These are phyloP conservation scores for Solanum corneliomulleri DNA, from an alignment of 257 asterid genomes.

Conservation along the genomic window DNA sequence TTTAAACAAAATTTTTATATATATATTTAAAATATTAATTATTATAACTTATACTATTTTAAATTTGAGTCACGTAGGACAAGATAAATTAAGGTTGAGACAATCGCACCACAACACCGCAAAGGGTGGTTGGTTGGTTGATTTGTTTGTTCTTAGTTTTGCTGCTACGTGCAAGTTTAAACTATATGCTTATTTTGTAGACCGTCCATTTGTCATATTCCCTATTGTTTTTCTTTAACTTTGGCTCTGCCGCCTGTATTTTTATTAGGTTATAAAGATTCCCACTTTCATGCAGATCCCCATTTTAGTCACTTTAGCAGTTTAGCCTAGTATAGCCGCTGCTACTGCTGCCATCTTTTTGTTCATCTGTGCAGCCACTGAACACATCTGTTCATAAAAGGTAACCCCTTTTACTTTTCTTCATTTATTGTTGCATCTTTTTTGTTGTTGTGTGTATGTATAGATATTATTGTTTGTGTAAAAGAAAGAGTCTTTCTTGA, in stretches of 20 bases:
- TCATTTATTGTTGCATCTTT: neutral
- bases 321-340: neutral
- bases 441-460: neutral
- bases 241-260: neutral
- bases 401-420: neutral
- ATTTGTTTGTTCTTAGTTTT: neutral
- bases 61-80: rapidly evolving
- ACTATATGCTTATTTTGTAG: neutral
- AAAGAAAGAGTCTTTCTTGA: neutral
- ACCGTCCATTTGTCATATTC: neutral
- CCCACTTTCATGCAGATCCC: neutral
- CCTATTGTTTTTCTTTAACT: neutral
- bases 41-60: no score
- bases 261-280: neutral
- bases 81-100: no score
- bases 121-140: neutral
- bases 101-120: neutral
- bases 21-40: no score
- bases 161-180: neutral
- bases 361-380: neutral
- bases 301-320: neutral
- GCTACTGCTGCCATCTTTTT: neutral
- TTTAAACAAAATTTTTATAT: no score
- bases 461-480: neutral
- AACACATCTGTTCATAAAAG: neutral